Base-by-base conservation (phyloP, 768 basidiomycete species). In the Royoungia palumana region DNA sequence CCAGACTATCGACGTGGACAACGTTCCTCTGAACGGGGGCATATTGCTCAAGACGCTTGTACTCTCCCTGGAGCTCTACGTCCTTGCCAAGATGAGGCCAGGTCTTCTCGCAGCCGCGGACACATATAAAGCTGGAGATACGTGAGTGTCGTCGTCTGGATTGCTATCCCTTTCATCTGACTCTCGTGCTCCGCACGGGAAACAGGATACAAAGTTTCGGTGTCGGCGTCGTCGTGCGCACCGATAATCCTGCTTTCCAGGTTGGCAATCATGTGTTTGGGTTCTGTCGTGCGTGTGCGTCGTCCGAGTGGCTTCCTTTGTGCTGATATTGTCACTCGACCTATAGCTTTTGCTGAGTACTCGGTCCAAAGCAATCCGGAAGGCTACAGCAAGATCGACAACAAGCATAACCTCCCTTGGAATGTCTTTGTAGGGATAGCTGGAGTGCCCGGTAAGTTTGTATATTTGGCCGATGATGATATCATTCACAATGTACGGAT, bases 41-140 rank as follows among this genome's bases (percentile, higher is more conserved):
- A 57, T 79, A 45, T 57, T 83, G 7, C 40, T 80, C 55, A 83
- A 82, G 61, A 72, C 71, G 0, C 69, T 83, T 14, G 70, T 67
- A 6, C 54, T 80, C 14, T 73, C 72, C 14, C 58, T 79, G 35
- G 79, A 80, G 43, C 77, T 77, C 0, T 76, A 74, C 55, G 24
- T 76, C 50, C 53, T 72, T 16, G 65, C 67, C 9, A 57, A 60
- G 27, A 77, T 81, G 78, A 58, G 66, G 11, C 22, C 44, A 22
- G 19, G 17, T 17, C 28, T 25, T 34, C 42, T 47, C 39, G 46
- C 36, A 4, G 27, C 25, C 30, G 32, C 20, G 41, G 10, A 17
- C 1, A 22, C 25, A 6, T 49, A 21, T 27, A 42, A 42, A 5
- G 17, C 55, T 5, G 51, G 55, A 21, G 36, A 60, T n/a, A 4